Evolutionary conservation across 164 flowering plant genomes (phyloP), one percentile per base, ranked within the genome.

Genomic region (Stephania yunnanensis): DNA sequence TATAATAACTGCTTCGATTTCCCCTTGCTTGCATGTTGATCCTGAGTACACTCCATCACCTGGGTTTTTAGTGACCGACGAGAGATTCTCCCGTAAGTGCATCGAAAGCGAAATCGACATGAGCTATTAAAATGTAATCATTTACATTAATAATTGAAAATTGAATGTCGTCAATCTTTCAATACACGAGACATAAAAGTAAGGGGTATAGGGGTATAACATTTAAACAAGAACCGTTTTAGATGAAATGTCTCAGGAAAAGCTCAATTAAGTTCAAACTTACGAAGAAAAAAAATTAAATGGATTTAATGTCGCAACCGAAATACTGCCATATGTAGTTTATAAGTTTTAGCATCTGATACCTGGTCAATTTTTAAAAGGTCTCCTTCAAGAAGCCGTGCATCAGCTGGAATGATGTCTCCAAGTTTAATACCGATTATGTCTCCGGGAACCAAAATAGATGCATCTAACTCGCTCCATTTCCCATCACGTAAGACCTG

Each of bases 331-430:
- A 25, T 25, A 25, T 25, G 42, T 36, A 36, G 42, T 36, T 36
- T 36, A 36, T 36, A 36, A 36, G 42, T 36, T 36, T 36, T 36
- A 36, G 1, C 42, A 36, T 36, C 42, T 36, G 4, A 74, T 69
- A 92, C 98, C 89, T 92, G 98, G 77, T 94, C 97, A 68, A 94
- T 91, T 81, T 90, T 94, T 72, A 94, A 68, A 0, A 97, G 97
- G 80, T 94, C 97, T 20, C 97, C 98, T 1, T 91, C 93, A 66
- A 92, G 89, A 15, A 92, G 89, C 73, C 98, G 97, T 72, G 94
- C 89, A 90, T 94, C 97, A 10, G 97, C 98, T 42, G 98, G 96
- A 75, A 94, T 71, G 19, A 94, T 94, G 70, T 92, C 97, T 25
- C 98, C 98, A 55, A 92, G 93, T 78, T 92, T 91, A 12, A 94